A percentile compares a stretch with the other conserved stretches of the same genome.
phyloP scores from a whole-genome alignment of 257 asterid species.

The Capsicum chinense region DNA sequence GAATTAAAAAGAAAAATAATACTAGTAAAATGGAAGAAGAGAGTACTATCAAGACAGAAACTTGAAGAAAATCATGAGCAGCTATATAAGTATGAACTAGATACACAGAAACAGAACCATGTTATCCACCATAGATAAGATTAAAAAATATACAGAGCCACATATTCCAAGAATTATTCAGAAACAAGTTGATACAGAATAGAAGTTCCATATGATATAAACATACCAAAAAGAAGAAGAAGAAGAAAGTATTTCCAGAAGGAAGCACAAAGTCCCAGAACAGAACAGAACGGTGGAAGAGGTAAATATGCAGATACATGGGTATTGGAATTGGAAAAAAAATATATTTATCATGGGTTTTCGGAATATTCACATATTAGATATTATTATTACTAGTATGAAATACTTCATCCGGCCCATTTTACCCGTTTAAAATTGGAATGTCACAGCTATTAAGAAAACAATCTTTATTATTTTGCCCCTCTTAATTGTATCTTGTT shows the following conservation, averaged over 20 bases:
- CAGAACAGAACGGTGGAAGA: constrained; percentile 15
- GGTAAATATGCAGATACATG: background rate
- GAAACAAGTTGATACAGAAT: background rate
- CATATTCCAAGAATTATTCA: background rate
- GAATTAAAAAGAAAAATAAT: background rate
- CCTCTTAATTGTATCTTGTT: no score
- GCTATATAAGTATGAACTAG: background rate
- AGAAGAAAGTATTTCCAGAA: background rate
- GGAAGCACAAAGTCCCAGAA: background rate
- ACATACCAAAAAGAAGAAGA: constrained; percentile 23
- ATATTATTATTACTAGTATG: background rate
- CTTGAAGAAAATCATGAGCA: background rate
- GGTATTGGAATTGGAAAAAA: background rate
- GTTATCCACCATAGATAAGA: background rate
- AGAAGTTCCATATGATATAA: background rate
- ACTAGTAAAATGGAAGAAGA: background rate
- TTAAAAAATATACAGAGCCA: background rate
- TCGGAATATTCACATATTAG: background rate
- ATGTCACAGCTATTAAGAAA: no score
- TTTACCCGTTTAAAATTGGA: no score
- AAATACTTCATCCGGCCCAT: no score
- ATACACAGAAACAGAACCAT: background rate
- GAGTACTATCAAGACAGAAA: background rate
- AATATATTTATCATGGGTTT: constrained; percentile 3
- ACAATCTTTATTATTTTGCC: no score